Percentiles rank a stretch among this genome's conserved stretches.
These are phyloP conservation scores for bread wheat (Triticum aestivum) DNA, from an alignment of 176 grass and related monocot species.

Conservation along the genomic window IWGSC_CS_RefSeq_v2.1 NC_057802.1:619461778-619462277, in stretches of 20 bases:
- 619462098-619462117: slow-evolving; percentile 99
- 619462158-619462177: neutral
- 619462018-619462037: neutral
- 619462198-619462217: slow-evolving; percentile 24
- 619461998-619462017: slow-evolving; percentile 23
- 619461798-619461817: neutral
- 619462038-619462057: slow-evolving; percentile 92
- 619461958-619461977: slow-evolving; percentile 56
- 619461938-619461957: slow-evolving; percentile 79
- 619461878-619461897: slow-evolving; percentile 57
- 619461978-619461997: slow-evolving; percentile 28
- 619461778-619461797: neutral
- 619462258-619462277: slow-evolving; percentile 92
- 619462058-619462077: slow-evolving; percentile 78
- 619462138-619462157: slow-evolving; percentile 28
- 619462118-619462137: slow-evolving; percentile 42
- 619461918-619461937: slow-evolving; percentile 56
- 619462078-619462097: slow-evolving; percentile 91
- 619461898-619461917: slow-evolving; percentile 50
- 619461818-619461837: neutral
- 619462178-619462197: no score
- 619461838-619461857: slow-evolving; percentile 18
- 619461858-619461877: slow-evolving; percentile 19
- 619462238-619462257: slow-evolving; percentile 79
- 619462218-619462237: slow-evolving; percentile 86